Base-by-base conservation (phyloP, 2,329 filamentous ascomycete genomes). In the Ampelomyces quisqualis region DNA sequence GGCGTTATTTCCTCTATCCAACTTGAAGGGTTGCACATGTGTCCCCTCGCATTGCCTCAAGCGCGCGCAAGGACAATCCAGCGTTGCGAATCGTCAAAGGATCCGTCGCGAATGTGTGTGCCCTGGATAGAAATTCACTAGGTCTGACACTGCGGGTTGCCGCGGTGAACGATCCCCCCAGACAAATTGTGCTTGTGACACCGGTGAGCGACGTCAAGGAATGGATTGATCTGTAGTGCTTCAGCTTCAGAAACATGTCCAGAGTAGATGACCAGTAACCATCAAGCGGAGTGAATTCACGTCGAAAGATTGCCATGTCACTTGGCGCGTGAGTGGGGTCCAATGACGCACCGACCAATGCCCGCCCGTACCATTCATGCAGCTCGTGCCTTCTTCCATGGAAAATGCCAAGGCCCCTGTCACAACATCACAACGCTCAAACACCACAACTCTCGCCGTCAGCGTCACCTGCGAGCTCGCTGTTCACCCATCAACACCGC, bases 41-140 rank as follows among this genome's bases (percentile, higher is more conserved):
- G 43, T 45, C 48, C 49, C 45, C 41, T 39, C 30, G 18, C 37
- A 47, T 31, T 45, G 46, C 50, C 52, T 51, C 47, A 37, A 43
- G 34, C 40, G 45, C 34, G 47, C 34, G 37, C 49, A 53, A 44
- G 51, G 51, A 36, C 43, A 48, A 51, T 47, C 47, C 35, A 42
- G 51, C 52, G 49, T 38, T 36, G 41, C 31, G 47, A 33, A 36
- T 22, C 37, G 28, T 38, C 31, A 40, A 45, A 40, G 50, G 46
- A 48, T 43, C 34, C 34, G 41, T 44, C 31, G 48, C 44, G 47
- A 20, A 31, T 33, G 40, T 45, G 49, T 40, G 36, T 42, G 17
- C 18, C 42, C 49, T 60, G 53, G 36, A 53, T 60, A 62, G 56
- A 53, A 59, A 61, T 60, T 47, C 39, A 64, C 58, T 64, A 53